These are phyloP conservation scores for Beauveria sp. DNA, from an alignment of 2,329 filamentous ascomycete species.

Conservation along the genomic window DNA sequence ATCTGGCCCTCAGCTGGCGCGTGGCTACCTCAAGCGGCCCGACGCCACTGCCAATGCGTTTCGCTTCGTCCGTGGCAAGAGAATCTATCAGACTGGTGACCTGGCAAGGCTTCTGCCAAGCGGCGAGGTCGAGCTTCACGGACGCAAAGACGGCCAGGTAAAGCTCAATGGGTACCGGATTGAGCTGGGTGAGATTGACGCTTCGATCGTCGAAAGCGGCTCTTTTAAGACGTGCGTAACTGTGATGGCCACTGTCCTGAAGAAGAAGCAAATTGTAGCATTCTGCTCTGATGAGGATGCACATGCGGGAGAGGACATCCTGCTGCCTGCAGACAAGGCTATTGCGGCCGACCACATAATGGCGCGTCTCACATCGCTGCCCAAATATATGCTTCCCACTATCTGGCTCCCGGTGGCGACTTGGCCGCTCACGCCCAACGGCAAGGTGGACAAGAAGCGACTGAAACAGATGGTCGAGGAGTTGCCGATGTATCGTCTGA, in stretches of 20 bases:
- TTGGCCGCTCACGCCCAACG: not conserved
- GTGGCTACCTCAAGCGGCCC: not conserved
- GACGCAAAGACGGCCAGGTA: conserved; percentile 17
- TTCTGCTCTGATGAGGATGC: not conserved
- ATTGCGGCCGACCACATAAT: not conserved
- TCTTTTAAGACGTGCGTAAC: not conserved
- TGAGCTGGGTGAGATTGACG: conserved; percentile 13
- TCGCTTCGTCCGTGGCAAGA: not conserved
- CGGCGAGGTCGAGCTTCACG: conserved; percentile 14
- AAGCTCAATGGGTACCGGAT: conserved; percentile 17
- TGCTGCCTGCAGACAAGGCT: not conserved
- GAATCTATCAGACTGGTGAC: conserved; percentile 6
- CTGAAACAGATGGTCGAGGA: not conserved
- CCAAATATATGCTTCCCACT: not conserved
- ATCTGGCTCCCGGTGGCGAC: not conserved
- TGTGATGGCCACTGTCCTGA: not conserved
- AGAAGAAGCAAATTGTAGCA: not conserved
- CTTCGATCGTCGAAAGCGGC: not conserved
- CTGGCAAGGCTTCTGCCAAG: conserved; percentile 12
- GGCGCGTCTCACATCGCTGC: not conserved
- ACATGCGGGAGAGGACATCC: not conserved
- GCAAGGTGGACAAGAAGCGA: not conserved
- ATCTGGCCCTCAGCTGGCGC: not conserved
- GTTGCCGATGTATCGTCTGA: not conserved
- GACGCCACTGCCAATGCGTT: not conserved